A percentile compares a stretch with the other conserved stretches of the same genome.
Conservation (phyloP, 164 flowering plant genomes). For the Stephania japonica region DNA sequence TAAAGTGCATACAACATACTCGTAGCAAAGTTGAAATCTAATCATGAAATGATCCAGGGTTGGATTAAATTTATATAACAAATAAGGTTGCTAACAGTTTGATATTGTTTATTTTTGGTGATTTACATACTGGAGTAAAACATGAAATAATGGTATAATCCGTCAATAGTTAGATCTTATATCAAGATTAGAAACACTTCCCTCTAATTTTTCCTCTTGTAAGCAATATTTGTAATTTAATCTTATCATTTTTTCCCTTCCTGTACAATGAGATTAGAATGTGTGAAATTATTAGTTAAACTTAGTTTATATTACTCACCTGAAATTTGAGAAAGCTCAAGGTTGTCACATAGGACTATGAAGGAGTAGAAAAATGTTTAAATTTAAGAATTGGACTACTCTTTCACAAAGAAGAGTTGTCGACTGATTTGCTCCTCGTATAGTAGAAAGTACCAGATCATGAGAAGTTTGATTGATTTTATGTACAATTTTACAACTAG, state of each 20-base stretch:
- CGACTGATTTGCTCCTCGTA: no score
- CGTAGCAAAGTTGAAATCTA: neutral
- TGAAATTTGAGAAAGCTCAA: neutral
- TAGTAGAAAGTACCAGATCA: no score
- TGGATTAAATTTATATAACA: neutral
- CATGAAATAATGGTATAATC: neutral
- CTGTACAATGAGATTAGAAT: neutral
- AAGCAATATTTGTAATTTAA: no score
- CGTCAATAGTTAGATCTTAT: neutral
- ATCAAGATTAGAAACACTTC: neutral
- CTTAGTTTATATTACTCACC: neutral
- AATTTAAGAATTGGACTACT: neutral
- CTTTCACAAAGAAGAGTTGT: no score
- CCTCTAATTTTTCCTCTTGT: neutral
- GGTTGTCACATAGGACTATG: neutral
- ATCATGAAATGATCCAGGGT: neutral
- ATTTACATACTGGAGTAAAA: no score
- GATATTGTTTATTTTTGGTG: neutral
- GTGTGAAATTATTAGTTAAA: neutral
- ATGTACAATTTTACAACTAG: neutral
- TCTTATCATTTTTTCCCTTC: neutral
- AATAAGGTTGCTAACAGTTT: neutral
- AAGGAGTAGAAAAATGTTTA: neutral
- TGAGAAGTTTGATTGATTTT: neutral
- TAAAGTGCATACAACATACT: no score